Conservation (phyloP, 371 early-diverging fungal genomes). For the Syncephalis fuscata region DNA sequence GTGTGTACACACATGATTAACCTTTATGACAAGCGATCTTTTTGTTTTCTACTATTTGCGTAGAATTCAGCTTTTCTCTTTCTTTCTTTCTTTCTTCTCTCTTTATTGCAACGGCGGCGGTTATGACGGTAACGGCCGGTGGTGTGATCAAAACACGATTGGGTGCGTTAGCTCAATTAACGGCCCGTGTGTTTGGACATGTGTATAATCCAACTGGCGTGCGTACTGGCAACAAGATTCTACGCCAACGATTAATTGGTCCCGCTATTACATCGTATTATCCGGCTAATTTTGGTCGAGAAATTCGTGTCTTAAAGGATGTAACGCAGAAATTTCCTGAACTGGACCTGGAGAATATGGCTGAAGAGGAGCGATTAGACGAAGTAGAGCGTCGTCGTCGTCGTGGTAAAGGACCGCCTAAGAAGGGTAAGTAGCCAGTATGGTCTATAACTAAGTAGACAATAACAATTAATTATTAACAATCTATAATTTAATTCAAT, state of each 20-base stretch:
- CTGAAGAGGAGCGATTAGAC: slow-evolving; percentile 49
- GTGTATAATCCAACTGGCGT: slow-evolving; percentile 51
- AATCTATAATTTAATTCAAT: neutral
- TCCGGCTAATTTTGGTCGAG: slow-evolving; percentile 23
- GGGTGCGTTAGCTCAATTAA: slow-evolving; percentile 35
- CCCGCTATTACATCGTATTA: slow-evolving; percentile 46
- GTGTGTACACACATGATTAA: too few relatives aligned
- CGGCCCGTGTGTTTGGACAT: slow-evolving; percentile 45
- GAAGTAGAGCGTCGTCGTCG: slow-evolving; percentile 47
- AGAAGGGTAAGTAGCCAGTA: slow-evolving; percentile 39
- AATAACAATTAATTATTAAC: neutral
- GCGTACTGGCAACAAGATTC: slow-evolving; percentile 55
- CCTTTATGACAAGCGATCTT: too few relatives aligned
- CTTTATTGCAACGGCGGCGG: neutral
- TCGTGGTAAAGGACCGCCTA: slow-evolving; percentile 68
- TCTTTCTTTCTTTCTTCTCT: too few relatives aligned
- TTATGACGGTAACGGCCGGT: neutral
- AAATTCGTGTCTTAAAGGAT: slow-evolving; percentile 30
- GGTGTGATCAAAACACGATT: slow-evolving; percentile 9
- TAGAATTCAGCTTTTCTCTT: too few relatives aligned
- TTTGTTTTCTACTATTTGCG: too few relatives aligned
- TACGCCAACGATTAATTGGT: slow-evolving; percentile 45
- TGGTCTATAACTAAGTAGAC: too few relatives aligned
- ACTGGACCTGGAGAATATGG: slow-evolving; percentile 34
- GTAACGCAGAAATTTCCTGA: slow-evolving; percentile 38